A percentile compares a stretch with the other conserved stretches of the same genome.
Conservation (phyloP, 805 yeast genomes). For the Suhomyces prunicola region DNA sequence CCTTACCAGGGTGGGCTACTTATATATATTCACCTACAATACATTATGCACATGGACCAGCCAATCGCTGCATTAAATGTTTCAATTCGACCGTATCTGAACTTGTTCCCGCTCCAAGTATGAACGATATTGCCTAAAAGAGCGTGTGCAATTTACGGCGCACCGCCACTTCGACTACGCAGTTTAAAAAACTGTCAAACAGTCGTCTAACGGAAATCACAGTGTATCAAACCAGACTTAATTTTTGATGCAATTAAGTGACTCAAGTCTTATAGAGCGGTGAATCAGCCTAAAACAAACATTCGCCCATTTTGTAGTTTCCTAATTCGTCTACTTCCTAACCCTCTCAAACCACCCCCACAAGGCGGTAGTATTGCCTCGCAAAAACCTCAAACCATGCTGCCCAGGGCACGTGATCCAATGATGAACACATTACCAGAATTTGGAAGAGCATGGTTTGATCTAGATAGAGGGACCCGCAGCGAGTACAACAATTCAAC, state of each 20-base stretch:
- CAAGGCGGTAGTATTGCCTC: neutral
- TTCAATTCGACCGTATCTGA: neutral
- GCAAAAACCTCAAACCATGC: neutral
- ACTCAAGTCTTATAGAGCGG: neutral
- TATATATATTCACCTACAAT: neutral
- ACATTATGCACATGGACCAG: neutral
- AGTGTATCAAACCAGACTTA: neutral
- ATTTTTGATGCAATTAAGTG: neutral
- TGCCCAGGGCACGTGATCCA: neutral
- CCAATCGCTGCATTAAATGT: neutral
- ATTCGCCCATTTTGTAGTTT: too few species aligned
- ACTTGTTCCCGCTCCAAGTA: neutral
- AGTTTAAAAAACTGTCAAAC: neutral
- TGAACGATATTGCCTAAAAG: neutral
- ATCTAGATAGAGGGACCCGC: neutral
- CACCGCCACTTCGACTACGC: neutral
- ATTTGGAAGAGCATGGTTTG: neutral
- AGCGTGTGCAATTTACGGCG: neutral
- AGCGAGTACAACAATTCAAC: neutral
- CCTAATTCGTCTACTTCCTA: too few species aligned
- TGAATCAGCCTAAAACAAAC: neutral
- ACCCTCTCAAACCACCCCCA: neutral
- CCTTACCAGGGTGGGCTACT: neutral
- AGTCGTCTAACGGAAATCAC: neutral
- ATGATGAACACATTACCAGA: neutral